A percentile compares a stretch with the other conserved stretches of the same genome.
These are phyloP conservation scores for Graphiopsis chlorocephala DNA, from an alignment of 2,329 filamentous ascomycete genomes.

Conservation along the genomic window DNA sequence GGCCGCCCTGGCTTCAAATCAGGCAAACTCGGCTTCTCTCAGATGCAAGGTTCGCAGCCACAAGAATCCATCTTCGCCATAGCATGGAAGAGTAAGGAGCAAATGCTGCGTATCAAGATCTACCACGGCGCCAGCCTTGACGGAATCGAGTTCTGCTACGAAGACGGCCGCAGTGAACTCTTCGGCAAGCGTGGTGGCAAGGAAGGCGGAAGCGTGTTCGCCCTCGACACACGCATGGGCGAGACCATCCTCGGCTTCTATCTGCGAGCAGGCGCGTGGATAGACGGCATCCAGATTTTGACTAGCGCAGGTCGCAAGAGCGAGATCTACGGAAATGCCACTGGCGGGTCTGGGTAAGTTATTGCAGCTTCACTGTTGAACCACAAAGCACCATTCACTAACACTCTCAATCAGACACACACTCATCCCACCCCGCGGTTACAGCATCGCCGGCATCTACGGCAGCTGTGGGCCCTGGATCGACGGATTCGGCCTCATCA, in stretches of 20 bases:
- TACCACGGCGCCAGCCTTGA: slow-evolving; percentile 76
- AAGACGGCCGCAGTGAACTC: slow-evolving; percentile 77
- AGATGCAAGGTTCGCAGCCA: slow-evolving; percentile 66
- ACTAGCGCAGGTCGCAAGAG: slow-evolving; percentile 87
- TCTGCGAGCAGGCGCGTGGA: slow-evolving; percentile 74
- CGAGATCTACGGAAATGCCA: slow-evolving; percentile 75
- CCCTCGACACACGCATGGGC: slow-evolving; percentile 77
- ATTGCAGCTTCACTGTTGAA: slow-evolving; percentile 25
- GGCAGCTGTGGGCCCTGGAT: slow-evolving; percentile 79
- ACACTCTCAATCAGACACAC: slow-evolving; percentile 61
- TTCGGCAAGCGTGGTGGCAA: slow-evolving; percentile 80
- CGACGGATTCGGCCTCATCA: slow-evolving; percentile 81
- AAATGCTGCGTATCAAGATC: slow-evolving; percentile 71
- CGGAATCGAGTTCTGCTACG: slow-evolving; percentile 89
- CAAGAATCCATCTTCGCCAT: slow-evolving; percentile 70
- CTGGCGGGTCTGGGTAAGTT: slow-evolving; percentile 76
- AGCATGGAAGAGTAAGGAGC: slow-evolving; percentile 64
- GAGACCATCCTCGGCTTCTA: slow-evolving; percentile 87
- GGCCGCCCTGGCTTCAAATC: slow-evolving; percentile 73
- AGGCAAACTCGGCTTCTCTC: slow-evolving; percentile 68
- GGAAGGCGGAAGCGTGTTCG: slow-evolving; percentile 68
- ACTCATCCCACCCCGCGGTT: slow-evolving; percentile 84
- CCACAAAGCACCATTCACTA: slow-evolving; percentile 24
- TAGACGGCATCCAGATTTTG: slow-evolving; percentile 85
- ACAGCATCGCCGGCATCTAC: slow-evolving; percentile 81